A percentile compares a stretch with the other conserved stretches of the same genome.
These are phyloP conservation scores for Didymella exigua DNA, from an alignment of 2,329 filamentous ascomycete genomes.

Conservation along the genomic window DNA sequence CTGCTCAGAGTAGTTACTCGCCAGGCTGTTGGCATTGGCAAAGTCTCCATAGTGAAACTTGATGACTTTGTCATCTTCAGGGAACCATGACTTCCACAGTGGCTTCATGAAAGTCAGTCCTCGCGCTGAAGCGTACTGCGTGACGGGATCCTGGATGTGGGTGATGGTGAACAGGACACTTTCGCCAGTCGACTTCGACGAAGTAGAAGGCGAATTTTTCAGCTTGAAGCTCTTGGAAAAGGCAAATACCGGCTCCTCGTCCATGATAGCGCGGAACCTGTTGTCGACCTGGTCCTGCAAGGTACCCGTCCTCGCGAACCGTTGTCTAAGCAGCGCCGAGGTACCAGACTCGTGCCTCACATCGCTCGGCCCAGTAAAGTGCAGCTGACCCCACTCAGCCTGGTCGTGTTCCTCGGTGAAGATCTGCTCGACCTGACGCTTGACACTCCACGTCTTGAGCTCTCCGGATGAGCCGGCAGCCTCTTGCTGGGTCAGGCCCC, in stretches of 20 bases:
- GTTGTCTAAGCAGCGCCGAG: constrained; percentile 67
- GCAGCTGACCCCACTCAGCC: constrained; percentile 81
- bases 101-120: constrained; percentile 80
- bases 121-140: constrained; percentile 77
- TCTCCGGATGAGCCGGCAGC: constrained; percentile 44
- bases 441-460: constrained; percentile 71
- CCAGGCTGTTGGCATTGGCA: constrained; percentile 64
- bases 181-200: constrained; percentile 17
- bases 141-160: constrained; percentile 77
- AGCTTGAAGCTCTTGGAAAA: constrained; percentile 58
- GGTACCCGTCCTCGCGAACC: constrained; percentile 70
- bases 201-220: constrained; percentile 16
- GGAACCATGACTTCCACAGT: constrained; percentile 78
- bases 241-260: constrained; percentile 81
- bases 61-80: constrained; percentile 66
- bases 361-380: constrained; percentile 74
- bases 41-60: constrained; percentile 80
- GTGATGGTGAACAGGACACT: constrained; percentile 76
- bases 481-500: constrained; percentile 63
- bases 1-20: constrained; percentile 74
- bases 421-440: constrained; percentile 66
- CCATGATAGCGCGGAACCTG: constrained; percentile 72
- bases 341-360: constrained; percentile 73
- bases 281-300: constrained; percentile 70
- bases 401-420: constrained; percentile 75